Evolutionary conservation across 805 yeast species (phyloP).

Genomic region (Huiozyma naganishii): DNA sequence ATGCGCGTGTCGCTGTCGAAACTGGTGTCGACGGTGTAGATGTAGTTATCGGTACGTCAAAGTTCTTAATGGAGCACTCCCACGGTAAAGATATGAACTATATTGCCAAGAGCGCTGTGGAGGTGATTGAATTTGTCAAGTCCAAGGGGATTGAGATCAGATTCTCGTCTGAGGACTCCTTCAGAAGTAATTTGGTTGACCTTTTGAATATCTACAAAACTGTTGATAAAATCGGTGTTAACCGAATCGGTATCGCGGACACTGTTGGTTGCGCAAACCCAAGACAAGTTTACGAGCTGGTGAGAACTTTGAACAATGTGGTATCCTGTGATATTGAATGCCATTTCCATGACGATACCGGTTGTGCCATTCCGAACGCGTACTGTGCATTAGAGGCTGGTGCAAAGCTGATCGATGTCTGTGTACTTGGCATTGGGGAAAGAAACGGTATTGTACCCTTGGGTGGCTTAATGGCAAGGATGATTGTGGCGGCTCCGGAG

Average conservation of each 20-base stretch:
- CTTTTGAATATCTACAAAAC: conserved; percentile 90
- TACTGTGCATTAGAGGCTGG: conserved; percentile 98
- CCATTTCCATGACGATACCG: conserved; percentile 98
- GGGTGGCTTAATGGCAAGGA: conserved; percentile 97
- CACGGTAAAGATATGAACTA: conserved; percentile 99
- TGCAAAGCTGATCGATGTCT: conserved; percentile 86
- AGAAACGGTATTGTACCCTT: conserved; percentile 96
- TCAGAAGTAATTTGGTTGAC: conserved; percentile 93
- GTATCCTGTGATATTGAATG: conserved; percentile 96
- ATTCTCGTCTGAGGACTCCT: conserved; percentile 93
- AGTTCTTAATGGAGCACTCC: conserved; percentile 83
- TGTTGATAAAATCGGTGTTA: conserved; percentile 94
- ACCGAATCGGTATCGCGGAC: conserved; percentile 98
- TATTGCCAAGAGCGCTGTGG: conserved; percentile 90
- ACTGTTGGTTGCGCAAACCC: conserved; percentile 99
- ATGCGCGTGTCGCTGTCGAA: conserved; percentile 91
- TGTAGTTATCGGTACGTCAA: conserved; percentile 95
- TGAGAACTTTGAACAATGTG: conserved; percentile 83
- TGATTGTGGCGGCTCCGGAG: conserved; percentile 97
- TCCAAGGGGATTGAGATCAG: conserved; percentile 94
- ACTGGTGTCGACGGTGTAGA: conserved; percentile 99
- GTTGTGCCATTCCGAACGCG: conserved; percentile 97
- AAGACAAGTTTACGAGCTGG: conserved; percentile 94
- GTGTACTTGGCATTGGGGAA: conserved; percentile 97
- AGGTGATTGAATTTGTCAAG: conserved; percentile 95